Evolutionary conservation across 192 early-diverging fungal genomes (phyloP).

Genomic region (Rhizophagus prolifer): DNA sequence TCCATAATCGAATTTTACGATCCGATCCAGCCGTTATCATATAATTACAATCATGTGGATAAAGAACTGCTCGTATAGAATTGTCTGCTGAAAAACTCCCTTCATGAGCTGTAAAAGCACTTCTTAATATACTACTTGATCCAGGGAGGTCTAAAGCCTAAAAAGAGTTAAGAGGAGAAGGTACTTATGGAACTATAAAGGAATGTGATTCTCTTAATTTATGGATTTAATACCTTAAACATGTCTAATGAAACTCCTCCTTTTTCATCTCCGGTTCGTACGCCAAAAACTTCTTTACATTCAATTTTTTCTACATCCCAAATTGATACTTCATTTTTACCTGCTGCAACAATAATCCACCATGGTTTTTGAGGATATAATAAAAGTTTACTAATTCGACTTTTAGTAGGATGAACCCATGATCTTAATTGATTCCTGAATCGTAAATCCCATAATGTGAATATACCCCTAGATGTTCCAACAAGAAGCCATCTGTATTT

Average conservation of each 20-base stretch:
- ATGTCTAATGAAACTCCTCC: constrained; percentile 42
- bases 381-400: constrained; percentile 57
- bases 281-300: constrained; percentile 74
- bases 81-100: constrained; percentile 56
- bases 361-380: constrained; percentile 43
- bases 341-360: constrained; percentile 63
- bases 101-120: constrained; percentile 57
- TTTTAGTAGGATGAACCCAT: constrained; percentile 74
- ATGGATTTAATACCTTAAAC: constrained; percentile 48
- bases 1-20: constrained; percentile 87
- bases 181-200: not conserved
- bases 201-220: constrained; percentile 16
- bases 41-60: constrained; percentile 46
- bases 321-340: constrained; percentile 72
- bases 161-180: not conserved
- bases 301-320: constrained; percentile 77
- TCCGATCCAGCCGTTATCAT: constrained; percentile 82
- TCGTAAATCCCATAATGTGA: constrained; percentile 77
- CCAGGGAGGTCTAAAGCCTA: constrained; percentile 40
- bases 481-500: constrained; percentile 65
- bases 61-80: constrained; percentile 62
- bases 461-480: constrained; percentile 73
- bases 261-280: constrained; percentile 51
- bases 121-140: constrained; percentile 52
- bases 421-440: constrained; percentile 68